A percentile compares a stretch with the other conserved stretches of the same genome.
Evolutionary conservation across 306 rosid genomes (phyloP).

Genomic region (Ammopiptanthus mongolicus): DNA sequence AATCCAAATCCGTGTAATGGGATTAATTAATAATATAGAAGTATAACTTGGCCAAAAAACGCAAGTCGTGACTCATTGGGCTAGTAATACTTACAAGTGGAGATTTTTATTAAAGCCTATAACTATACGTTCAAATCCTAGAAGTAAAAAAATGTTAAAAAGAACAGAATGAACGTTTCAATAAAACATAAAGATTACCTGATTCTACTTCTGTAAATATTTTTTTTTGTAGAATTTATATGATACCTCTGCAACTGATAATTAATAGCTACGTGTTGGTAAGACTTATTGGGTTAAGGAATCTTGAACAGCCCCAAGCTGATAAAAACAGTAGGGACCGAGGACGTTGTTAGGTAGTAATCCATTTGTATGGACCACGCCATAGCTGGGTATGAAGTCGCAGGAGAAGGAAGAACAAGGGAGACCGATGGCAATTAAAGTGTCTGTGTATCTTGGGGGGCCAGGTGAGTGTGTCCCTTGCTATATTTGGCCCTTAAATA

Average conservation of each 20-base stretch:
- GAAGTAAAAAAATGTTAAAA: too few species aligned
- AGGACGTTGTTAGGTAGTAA: background rate
- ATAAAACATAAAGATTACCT: background rate
- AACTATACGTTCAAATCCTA: too few species aligned
- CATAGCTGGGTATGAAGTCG: background rate
- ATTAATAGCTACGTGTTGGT: background rate
- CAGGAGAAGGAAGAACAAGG: slow-evolving; percentile 1
- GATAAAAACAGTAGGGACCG: background rate
- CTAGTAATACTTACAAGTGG: too few species aligned
- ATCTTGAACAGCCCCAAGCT: background rate
- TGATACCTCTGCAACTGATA: too few species aligned
- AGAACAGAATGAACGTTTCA: too few species aligned
- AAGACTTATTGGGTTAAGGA: background rate
- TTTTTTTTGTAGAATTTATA: too few species aligned
- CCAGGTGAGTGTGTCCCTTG: background rate
- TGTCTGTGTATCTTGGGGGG: background rate
- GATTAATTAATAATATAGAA: too few species aligned
- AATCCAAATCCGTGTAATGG: too few species aligned
- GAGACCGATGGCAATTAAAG: background rate
- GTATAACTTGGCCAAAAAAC: too few species aligned
- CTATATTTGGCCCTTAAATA: background rate
- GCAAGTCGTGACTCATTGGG: too few species aligned
- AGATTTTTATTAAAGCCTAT: too few species aligned
- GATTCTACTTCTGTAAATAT: background rate
- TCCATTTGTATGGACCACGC: background rate